Conservation (phyloP, 2,329 filamentous ascomycete species). For the Colletotrichum endophyticum region DNA sequence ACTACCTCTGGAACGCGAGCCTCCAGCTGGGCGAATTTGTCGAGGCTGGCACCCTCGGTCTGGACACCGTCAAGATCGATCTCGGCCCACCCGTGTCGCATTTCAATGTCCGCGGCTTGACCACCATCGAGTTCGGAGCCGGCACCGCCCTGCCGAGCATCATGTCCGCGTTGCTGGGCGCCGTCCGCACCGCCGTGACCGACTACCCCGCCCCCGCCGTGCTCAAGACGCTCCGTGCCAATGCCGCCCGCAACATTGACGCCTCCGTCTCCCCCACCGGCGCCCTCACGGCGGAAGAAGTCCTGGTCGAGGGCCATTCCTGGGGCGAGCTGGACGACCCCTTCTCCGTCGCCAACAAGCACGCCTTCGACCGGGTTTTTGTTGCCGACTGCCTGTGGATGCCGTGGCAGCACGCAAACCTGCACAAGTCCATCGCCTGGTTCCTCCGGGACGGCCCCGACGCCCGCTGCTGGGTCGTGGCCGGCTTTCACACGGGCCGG, state of each 20-base stretch:
- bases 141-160: slow-evolving; percentile 63
- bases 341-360: slow-evolving; percentile 29
- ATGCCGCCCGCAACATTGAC: slow-evolving; percentile 58
- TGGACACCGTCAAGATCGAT: slow-evolving; percentile 6
- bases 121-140: slow-evolving; percentile 70
- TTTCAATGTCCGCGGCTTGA: slow-evolving; percentile 56
- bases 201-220: slow-evolving; percentile 71
- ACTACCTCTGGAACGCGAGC: slow-evolving; percentile 76
- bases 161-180: slow-evolving; percentile 53
- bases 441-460: slow-evolving; percentile 54
- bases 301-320: slow-evolving; percentile 62
- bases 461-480: slow-evolving; percentile 68
- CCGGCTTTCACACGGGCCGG: slow-evolving; percentile 75
- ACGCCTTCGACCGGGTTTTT: slow-evolving; percentile 65
- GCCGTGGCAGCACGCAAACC: slow-evolving; percentile 72
- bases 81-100: slow-evolving; percentile 18
- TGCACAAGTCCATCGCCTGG: slow-evolving; percentile 65
- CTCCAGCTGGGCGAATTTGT: slow-evolving; percentile 61
- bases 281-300: slow-evolving; percentile 23
- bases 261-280: slow-evolving; percentile 35
- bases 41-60: slow-evolving; percentile 50
- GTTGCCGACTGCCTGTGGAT: slow-evolving; percentile 80
- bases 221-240: slow-evolving; percentile 61
- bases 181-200: slow-evolving; percentile 59
- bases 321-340: slow-evolving; percentile 62